Evolutionary conservation across 768 basidiomycete species (phyloP), one percentile per base, ranked within the genome.

Genomic region (Tulasnella sp.): DNA sequence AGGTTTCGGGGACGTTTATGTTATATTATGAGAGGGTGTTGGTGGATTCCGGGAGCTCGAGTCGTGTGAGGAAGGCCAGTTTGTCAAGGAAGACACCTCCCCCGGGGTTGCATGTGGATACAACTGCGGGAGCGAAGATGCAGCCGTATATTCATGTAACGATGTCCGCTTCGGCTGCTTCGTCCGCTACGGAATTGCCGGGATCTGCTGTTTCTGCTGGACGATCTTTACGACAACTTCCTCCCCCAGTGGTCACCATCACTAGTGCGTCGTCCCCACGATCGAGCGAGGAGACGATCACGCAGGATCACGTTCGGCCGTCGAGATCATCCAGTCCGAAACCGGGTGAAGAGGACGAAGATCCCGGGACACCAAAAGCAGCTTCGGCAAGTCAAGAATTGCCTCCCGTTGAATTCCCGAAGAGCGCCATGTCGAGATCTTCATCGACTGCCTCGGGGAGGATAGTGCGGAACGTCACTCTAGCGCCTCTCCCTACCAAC

Each of bases 1-100:
- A 92, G 86, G 91, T 91, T 72, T 85, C 87, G 25, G 93, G 89
- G 78, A 87, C 86, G 22, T 97, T 98, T 83, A 93, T 99, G 93
- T 86, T 98, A 49, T 99, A 94, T 81, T 99, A 99, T 80, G 97
- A 99, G 85, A 88, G 90, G 67, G 85, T 91, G 38, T 82, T 83
- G 71, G 36, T 75, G 36, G 58, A 67, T 36, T 19, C 9, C 36
- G 31, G 38, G 37, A 40, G n/a, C 36, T 36, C 25, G 64, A n/a
- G 67, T 37, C 37, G 37, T 9, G 7, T 14, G 54, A 67, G 58
- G 31, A 64, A 64, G 15, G 22, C 12, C 11, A 75, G 49, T 29
- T 6, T 58, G 29, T 39, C 54, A 58, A 49, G 29, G 36, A 37
- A 54, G 37, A 34, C 52, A 11, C 72, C 72, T 34, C 49, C 49